Percentiles rank a stretch among this genome's conserved stretches.
Evolutionary conservation across 345 rosid species (phyloP).

Genomic region (Populus ilicifolia): DNA sequence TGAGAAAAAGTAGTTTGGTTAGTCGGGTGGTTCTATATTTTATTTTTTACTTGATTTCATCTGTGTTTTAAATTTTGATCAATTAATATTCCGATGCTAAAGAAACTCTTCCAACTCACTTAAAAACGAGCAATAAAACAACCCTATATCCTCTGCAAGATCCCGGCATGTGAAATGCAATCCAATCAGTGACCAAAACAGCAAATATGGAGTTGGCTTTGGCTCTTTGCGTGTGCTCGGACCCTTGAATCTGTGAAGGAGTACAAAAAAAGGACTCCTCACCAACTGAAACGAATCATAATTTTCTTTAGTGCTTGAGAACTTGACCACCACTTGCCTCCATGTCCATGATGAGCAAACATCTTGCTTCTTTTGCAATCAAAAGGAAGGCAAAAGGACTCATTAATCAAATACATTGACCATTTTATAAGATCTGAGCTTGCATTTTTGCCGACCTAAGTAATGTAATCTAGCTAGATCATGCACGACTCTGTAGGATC

Average conservation of each 20-base stretch:
- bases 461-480: not conserved
- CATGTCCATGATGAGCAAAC: not conserved
- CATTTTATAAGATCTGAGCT: not conserved
- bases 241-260: slow-evolving; percentile 42
- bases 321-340: not conserved
- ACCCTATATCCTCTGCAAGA: not conserved
- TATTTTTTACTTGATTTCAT: no score
- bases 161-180: not conserved
- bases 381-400: not conserved
- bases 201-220: not conserved
- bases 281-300: slow-evolving; percentile 33
- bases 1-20: no score
- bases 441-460: not conserved
- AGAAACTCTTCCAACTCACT: no score
- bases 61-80: no score
- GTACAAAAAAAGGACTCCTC: slow-evolving; percentile 27
- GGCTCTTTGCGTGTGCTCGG: not conserved
- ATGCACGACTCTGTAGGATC: slow-evolving; percentile 12
- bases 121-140: no score
- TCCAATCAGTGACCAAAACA: not conserved
- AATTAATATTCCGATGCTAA: no score
- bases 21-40: no score
- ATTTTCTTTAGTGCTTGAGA: slow-evolving; percentile 5
- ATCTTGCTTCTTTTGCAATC: not conserved
- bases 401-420: not conserved